Base-by-base conservation (phyloP, 2,329 filamentous ascomycete genomes). In the Alternaria brassicicola region DNA sequence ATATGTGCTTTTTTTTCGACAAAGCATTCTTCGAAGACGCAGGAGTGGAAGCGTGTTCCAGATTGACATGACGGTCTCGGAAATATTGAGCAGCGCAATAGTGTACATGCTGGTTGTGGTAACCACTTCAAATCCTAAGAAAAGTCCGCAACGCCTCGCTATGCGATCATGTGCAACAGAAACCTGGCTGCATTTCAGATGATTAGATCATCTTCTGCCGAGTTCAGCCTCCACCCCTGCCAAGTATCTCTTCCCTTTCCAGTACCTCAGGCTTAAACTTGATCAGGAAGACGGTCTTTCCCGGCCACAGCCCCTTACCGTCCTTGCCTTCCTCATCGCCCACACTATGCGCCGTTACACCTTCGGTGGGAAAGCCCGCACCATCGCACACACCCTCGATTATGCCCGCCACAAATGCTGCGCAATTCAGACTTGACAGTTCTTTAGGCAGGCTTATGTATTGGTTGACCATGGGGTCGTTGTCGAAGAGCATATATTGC, bases 401-500 rank as follows among this genome's bases (percentile, higher is more conserved):
- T 63, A 99, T 90, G 17, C 95, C 95, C 1, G 95, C 95, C 19
- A 97, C 93, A 75, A 91, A 99, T 9, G 95, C 95, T 17, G 94
- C 95, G 78, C 94, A 97, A 78, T 97, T 98, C 72, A 99, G 84
- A 85, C 95, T 91, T 79, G 86, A 93, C 91, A 99, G 96, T 80
- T 99, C 95, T 72, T 90, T 90, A 15, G 95, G 95, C 52, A 98
- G 90, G 70, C 88, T 92, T 74, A 99, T 90, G 80, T 95, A 98
- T 62, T 90, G 89, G 79, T 97, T 98, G 36, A 98, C 94, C 49
- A 98, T 84, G 21, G 95, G 95, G 76, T 98, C 95, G 79, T 99
- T 98, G 80, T 99, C 95, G 70, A 93, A 92, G 70, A 99, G 95
- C 94, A 99, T 98, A 83, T 98, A 99, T 82, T 98, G 94, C 69